Base-by-base conservation (phyloP, 176 grass and related monocot genomes). In the Puccinellia tenuiflora region DNA sequence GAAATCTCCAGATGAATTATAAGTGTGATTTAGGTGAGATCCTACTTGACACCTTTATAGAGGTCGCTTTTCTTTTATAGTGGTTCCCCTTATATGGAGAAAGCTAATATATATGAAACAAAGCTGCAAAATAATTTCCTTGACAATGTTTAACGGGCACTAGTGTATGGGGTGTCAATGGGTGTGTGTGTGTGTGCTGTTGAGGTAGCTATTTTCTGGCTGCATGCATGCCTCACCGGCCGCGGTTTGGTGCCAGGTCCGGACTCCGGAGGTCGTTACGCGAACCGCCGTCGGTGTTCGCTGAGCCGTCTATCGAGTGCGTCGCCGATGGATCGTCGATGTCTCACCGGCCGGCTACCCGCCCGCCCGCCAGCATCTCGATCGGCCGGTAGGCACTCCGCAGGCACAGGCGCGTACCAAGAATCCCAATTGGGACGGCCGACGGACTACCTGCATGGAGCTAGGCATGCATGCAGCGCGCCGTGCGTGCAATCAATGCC, bases 211-310 rank as follows among this genome's bases (percentile, higher is more conserved):
- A 29, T 83, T 77, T 78, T 71, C 80, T 78, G 22, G 22, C 25
- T 69, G 37, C 29, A 15, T 66, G 63, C 69, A 73, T 48, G 69
- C 25, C 26, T 68, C 80, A 78, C 86, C 86, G 74, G 42, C 80
- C 86, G 80, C 86, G 80, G 80, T 83, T 72, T 88, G 86, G 86
- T 88, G 80, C 74, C 42, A 26, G 64, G 86, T 72, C 79, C 12
- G 78, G 45, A 47, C 15, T n/a, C 24, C 69, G 24, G 31, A 50
- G 78, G 78, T 80, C 78, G 78, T 80, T 65, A 80, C 60, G 20
- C 20, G 78, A 80, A 47, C 78, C 12, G 59, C 78, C 61, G 78
- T 67, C 78, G 43, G 45, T 34, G 78, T 80, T 80, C 67, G 78
- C 24, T 67, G 61, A 80, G 78, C 78, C 61, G 43, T 80, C 77